Conservation (phyloP, 495 filamentous ascomycete genomes). For the Penicillium crystallinum region DNA sequence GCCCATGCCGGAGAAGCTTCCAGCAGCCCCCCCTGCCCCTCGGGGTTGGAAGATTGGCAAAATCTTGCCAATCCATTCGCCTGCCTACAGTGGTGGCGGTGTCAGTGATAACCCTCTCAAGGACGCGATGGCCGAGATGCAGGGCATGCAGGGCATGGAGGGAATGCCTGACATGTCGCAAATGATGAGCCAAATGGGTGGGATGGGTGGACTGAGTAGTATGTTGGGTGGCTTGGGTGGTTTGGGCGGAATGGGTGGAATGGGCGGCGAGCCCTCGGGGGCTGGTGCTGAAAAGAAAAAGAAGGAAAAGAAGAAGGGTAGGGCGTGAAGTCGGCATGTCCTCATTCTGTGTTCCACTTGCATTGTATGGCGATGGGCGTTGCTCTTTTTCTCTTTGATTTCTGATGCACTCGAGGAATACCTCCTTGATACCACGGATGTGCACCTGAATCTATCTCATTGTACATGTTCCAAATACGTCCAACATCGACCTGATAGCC, state of each 20-base stretch:
- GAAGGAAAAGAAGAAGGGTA: slow-evolving; percentile 49
- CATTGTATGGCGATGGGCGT: slow-evolving; percentile 38
- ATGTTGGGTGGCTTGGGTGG: slow-evolving; percentile 36
- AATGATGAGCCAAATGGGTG: slow-evolving; percentile 17
- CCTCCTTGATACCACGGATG: slow-evolving; percentile 4
- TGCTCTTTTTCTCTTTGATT: slow-evolving; percentile 16
- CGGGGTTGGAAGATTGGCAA: slow-evolving; percentile 86
- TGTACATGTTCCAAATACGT: neutral
- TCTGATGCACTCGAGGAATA: slow-evolving; percentile 15
- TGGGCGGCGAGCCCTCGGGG: slow-evolving; percentile 29
- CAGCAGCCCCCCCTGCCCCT: slow-evolving; percentile 69
- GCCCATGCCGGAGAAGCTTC: slow-evolving; percentile 58
- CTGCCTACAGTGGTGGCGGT: slow-evolving; percentile 86
- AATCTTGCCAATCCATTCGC: slow-evolving; percentile 78
- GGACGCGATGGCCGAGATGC: slow-evolving; percentile 97
- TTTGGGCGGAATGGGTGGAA: slow-evolving; percentile 30
- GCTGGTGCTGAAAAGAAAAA: slow-evolving; percentile 42
- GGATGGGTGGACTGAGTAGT: slow-evolving; percentile 29
- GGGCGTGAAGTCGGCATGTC: slow-evolving; percentile 25
- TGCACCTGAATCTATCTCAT: slow-evolving; percentile 2
- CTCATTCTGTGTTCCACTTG: slow-evolving; percentile 19
- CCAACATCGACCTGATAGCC: neutral
- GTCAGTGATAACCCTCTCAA: slow-evolving; percentile 95
- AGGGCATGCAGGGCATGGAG: slow-evolving; percentile 49
- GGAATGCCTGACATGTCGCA: slow-evolving; percentile 39